phyloP scores from a whole-genome alignment of 2,329 filamentous ascomycete species.

The Pestalotiopsis sp. region DNA sequence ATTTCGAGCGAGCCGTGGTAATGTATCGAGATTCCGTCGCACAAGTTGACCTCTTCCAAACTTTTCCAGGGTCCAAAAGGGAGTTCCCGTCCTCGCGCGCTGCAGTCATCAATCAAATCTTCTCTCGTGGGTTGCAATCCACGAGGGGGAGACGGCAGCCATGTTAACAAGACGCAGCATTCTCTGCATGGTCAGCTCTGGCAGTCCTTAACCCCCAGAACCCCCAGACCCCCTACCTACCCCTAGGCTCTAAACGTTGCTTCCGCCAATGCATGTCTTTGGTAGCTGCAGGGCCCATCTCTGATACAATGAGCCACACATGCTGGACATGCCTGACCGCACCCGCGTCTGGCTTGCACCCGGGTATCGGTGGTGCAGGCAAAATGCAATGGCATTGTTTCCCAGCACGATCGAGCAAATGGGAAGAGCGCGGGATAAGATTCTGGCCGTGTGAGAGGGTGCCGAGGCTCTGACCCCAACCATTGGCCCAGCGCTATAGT shows the following conservation, averaged over 20 bases:
- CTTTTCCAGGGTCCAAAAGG: not conserved
- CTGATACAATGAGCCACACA: not conserved
- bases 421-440: conserved; percentile 10
- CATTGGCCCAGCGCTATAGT: conserved; percentile 1
- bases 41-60: not conserved
- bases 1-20: not conserved
- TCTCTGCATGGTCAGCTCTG: not conserved
- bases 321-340: not conserved
- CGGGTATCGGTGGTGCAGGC: not conserved
- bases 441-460: not conserved
- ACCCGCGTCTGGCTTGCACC: not conserved
- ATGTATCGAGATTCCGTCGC: not conserved
- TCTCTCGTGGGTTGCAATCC: not conserved
- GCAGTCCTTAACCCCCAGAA: not conserved
- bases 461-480: not conserved
- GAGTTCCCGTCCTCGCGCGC: not conserved
- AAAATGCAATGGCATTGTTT: not conserved
- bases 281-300: too few species aligned
- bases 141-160: not conserved
- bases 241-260: too few species aligned
- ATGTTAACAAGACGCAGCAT: not conserved
- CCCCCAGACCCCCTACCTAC: too few species aligned
- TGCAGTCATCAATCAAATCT: not conserved
- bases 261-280: too few species aligned
- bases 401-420: conserved; percentile 9